phyloP scores from a whole-genome alignment of 2,329 filamentous ascomycete species.

The Pestalotiopsis sp. region DNA sequence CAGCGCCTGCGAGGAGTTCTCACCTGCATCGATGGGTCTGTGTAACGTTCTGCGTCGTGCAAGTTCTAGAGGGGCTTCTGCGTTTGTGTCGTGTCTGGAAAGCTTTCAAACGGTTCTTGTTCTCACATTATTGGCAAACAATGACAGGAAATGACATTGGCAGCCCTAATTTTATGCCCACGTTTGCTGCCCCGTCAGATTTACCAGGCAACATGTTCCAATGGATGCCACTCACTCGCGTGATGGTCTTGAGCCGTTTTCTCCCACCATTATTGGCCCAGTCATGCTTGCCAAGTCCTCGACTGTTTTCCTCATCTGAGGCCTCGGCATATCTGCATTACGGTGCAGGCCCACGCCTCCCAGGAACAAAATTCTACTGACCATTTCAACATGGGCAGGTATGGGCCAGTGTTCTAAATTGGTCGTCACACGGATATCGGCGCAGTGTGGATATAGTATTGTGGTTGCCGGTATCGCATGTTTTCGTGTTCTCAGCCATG shows the following conservation, averaged over 20 bases:
- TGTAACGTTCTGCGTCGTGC: conserved; percentile 2
- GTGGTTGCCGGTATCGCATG: not conserved
- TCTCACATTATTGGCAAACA: not conserved
- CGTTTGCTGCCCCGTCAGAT: conserved; percentile 7
- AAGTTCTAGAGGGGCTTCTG: not conserved
- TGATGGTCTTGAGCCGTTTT: not conserved
- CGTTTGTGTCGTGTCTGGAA: conserved; percentile 10
- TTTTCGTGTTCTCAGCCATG: not conserved
- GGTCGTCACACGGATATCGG: not conserved
- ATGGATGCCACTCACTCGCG: too few species aligned
- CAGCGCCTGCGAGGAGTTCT: not conserved
- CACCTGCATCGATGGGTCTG: conserved; percentile 3
- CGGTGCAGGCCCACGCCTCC: too few species aligned
- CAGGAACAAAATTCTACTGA: too few species aligned
- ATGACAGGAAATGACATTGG: not conserved
- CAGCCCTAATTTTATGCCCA: not conserved
- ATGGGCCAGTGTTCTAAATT: not conserved
- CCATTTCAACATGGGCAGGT: not conserved
- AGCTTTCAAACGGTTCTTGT: not conserved
- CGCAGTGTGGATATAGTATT: not conserved
- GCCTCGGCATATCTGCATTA: too few species aligned
- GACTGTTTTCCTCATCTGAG: too few species aligned
- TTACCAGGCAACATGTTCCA: not conserved
- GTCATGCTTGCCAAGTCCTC: too few species aligned
- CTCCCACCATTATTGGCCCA: not conserved